Conservation (phyloP, 2,329 filamentous ascomycete species). For the Stemphylium vesicarium region DNA sequence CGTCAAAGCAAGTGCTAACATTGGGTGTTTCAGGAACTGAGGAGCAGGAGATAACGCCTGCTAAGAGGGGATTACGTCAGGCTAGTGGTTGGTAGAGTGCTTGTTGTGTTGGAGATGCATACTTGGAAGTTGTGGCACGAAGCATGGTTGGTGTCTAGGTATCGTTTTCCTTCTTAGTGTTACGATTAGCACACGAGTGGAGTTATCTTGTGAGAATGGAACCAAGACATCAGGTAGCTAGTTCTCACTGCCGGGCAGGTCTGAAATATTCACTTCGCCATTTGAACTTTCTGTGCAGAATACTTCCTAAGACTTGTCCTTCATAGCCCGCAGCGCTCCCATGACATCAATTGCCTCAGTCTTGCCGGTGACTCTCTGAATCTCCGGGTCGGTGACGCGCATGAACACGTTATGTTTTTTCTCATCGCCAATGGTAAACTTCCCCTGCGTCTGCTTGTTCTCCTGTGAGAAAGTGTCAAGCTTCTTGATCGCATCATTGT, state of each 20-base stretch:
- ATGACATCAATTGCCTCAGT: conserved; percentile 84
- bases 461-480: conserved; percentile 77
- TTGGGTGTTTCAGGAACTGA: conserved; percentile 16
- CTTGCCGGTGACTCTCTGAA: conserved; percentile 84
- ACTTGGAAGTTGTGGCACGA: background rate
- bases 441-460: conserved; percentile 89
- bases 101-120: background rate
- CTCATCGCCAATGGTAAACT: conserved; percentile 96
- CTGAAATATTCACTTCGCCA: background rate
- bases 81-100: conserved; percentile 11
- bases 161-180: background rate
- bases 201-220: background rate
- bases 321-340: conserved; percentile 85
- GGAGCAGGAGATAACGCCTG: conserved; percentile 14
- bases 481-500: conserved; percentile 74
- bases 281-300: too few relatives aligned
- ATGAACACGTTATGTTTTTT: conserved; percentile 99
- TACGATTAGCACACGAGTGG: background rate
- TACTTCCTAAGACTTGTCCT: conserved; percentile 62
- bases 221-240: background rate
- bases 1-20: conserved; percentile 11
- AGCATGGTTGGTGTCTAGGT: background rate
- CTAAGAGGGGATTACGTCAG: conserved; percentile 14
- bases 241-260: background rate
- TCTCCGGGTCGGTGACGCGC: conserved; percentile 82